phyloP scores from a whole-genome alignment of 768 basidiomycete genomes.

The Clavaria fumosa region DNA sequence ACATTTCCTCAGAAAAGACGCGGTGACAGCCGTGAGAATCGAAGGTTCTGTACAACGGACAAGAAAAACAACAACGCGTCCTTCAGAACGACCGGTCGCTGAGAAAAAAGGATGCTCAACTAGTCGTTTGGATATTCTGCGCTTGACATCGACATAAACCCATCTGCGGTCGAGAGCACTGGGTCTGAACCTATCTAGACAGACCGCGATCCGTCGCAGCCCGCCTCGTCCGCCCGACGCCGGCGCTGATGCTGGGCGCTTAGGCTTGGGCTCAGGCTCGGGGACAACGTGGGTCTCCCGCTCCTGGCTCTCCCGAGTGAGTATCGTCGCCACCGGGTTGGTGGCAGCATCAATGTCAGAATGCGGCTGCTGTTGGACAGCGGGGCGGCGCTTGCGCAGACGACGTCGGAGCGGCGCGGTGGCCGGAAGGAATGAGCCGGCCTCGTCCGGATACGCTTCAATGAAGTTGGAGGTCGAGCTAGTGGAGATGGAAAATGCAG shows the following conservation, averaged over 20 bases:
- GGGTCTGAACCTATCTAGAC: not conserved
- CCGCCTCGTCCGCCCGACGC: too few relatives aligned
- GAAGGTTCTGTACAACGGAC: too few relatives aligned
- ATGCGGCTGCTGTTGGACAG: constrained; percentile 1
- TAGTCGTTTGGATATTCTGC: constrained; percentile 1
- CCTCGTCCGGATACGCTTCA: constrained; percentile 8
- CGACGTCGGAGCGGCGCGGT: not conserved
- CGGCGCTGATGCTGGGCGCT: too few relatives aligned
- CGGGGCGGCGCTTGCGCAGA: constrained; percentile 3
- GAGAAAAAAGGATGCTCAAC: not conserved
- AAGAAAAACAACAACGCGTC: not conserved
- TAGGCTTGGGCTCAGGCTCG: too few relatives aligned
- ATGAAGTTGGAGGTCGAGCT: constrained; percentile 16
- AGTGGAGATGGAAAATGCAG: constrained; percentile 14
- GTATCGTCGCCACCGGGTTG: not conserved
- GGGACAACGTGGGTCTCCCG: too few relatives aligned
- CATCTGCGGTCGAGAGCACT: constrained; percentile 1
- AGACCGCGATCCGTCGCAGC: not conserved
- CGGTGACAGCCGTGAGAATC: too few relatives aligned
- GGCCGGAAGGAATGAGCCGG: constrained; percentile 2
- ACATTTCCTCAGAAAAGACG: too few relatives aligned
- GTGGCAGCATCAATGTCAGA: not conserved
- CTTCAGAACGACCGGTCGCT: not conserved
- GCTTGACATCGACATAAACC: constrained; percentile 7
- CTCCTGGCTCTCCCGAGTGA: too few relatives aligned